Evolutionary conservation across 192 early-diverging fungal species (phyloP).

Genomic region (Allomyces javanicus): DNA sequence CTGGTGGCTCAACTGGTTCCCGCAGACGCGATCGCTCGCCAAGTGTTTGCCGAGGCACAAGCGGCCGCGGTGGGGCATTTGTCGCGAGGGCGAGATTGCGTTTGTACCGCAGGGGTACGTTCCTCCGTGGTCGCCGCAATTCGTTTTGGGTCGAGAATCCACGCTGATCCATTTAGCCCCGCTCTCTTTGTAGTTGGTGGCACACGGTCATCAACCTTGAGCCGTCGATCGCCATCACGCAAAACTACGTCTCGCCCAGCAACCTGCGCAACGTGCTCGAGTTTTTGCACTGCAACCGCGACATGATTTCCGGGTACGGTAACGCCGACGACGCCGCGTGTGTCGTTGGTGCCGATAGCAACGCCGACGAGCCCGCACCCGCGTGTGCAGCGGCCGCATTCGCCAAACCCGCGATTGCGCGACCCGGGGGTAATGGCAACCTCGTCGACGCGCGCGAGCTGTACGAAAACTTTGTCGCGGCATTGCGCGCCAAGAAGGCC

Average conservation of each 20-base stretch:
- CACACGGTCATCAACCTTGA: slow-evolving; percentile 53
- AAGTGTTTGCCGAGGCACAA: slow-evolving; percentile 2
- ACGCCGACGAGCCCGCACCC: too few relatives aligned
- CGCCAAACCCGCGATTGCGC: not conserved
- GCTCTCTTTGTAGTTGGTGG: slow-evolving; percentile 32
- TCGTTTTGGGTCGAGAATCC: not conserved
- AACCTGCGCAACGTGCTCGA: slow-evolving; percentile 29
- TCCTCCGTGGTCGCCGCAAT: not conserved
- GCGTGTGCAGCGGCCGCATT: too few relatives aligned
- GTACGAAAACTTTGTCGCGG: not conserved
- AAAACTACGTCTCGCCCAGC: slow-evolving; percentile 43
- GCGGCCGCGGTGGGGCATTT: slow-evolving; percentile 36
- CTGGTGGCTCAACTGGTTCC: slow-evolving; percentile 45
- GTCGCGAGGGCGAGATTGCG: slow-evolving; percentile 42
- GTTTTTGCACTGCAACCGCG: slow-evolving; percentile 22
- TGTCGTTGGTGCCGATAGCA: not conserved
- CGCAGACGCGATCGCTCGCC: slow-evolving; percentile 19
- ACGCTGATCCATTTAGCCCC: not conserved
- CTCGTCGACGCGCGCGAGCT: not conserved
- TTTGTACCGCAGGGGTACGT: slow-evolving; percentile 38
- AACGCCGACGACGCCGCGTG: not conserved
- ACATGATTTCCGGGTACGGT: slow-evolving; percentile 27
- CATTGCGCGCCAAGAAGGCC: not conserved
- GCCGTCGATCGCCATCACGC: slow-evolving; percentile 45
- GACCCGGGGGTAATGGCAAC: too few relatives aligned